phyloP scores from a whole-genome alignment of 805 yeast genomes.

The Candida andamanensis region DNA sequence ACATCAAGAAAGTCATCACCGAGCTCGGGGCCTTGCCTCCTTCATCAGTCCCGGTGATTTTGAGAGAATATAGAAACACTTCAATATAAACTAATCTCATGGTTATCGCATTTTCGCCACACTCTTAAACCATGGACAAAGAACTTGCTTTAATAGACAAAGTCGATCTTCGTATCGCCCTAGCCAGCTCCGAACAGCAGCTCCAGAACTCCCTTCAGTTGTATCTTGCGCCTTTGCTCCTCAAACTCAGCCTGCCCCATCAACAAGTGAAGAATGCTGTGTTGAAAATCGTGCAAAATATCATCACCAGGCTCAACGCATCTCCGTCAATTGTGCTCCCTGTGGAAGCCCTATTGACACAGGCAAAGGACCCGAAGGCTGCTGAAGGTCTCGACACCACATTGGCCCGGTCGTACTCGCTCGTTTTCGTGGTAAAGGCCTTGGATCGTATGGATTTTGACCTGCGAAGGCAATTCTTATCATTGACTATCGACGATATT shows the following conservation, averaged over 20 bases:
- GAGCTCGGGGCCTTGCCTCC: slow-evolving; percentile 97
- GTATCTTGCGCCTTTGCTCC: slow-evolving; percentile 70
- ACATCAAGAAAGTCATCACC: slow-evolving; percentile 90
- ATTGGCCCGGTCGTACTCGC: slow-evolving; percentile 54
- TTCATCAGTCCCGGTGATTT: slow-evolving; percentile 94
- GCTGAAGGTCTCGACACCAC: slow-evolving; percentile 35
- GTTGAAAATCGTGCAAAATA: slow-evolving; percentile 58
- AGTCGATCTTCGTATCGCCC: slow-evolving; percentile 77
- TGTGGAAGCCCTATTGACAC: slow-evolving; percentile 52
- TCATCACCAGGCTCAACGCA: slow-evolving; percentile 62
- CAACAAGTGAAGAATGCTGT: slow-evolving; percentile 62
- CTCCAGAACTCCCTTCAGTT: slow-evolving; percentile 54
- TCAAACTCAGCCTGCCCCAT: slow-evolving; percentile 73
- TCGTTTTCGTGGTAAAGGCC: slow-evolving; percentile 65
- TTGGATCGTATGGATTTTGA: slow-evolving; percentile 45
- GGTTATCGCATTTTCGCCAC: not conserved
- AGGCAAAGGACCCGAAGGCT: slow-evolving; percentile 55
- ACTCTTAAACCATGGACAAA: slow-evolving; percentile 18
- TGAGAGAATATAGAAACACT: slow-evolving; percentile 76
- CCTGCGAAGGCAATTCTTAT: slow-evolving; percentile 40
- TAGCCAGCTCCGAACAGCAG: slow-evolving; percentile 64
- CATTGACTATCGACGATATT: slow-evolving; percentile 45
- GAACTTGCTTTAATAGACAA: slow-evolving; percentile 64
- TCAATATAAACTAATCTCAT: slow-evolving; percentile 1
- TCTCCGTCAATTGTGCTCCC: slow-evolving; percentile 58